These are phyloP conservation scores for Starmera caribaea DNA, from an alignment of 805 yeast species.

Conservation along the genomic window DNA sequence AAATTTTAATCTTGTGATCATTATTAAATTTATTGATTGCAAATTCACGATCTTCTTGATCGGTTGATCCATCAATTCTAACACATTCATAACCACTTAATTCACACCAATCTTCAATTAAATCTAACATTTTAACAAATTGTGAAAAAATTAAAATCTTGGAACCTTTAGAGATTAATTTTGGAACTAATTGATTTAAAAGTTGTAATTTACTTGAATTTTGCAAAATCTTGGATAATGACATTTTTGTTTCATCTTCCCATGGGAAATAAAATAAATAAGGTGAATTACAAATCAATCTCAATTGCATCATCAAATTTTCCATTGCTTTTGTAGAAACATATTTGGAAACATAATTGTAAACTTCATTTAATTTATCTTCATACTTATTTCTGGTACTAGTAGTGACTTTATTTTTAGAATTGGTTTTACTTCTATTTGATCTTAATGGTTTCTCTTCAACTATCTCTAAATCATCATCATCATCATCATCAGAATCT, in stretches of 20 bases:
- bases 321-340: slow-evolving; percentile 44
- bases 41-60: slow-evolving; percentile 54
- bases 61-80: slow-evolving; percentile 70
- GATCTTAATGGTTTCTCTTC: slow-evolving; percentile 3
- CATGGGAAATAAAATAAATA: slow-evolving; percentile 77
- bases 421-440: no score
- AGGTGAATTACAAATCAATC: slow-evolving; percentile 82
- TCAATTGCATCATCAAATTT: slow-evolving; percentile 72
- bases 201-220: slow-evolving; percentile 69
- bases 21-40: slow-evolving; percentile 43
- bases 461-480: slow-evolving; percentile 7
- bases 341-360: slow-evolving; percentile 24
- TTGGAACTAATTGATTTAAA: slow-evolving; percentile 50
- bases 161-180: slow-evolving; percentile 41
- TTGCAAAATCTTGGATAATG: slow-evolving; percentile 30
- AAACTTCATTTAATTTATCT: slow-evolving; percentile 5
- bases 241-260: slow-evolving; percentile 31
- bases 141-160: slow-evolving; percentile 81
- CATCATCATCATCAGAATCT: slow-evolving; percentile 14
- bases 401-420: no score
- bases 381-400: slow-evolving; percentile 2
- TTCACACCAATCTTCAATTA: slow-evolving; percentile 66
- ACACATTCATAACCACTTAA: slow-evolving; percentile 35
- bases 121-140: slow-evolving; percentile 74
- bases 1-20: slow-evolving; percentile 33